Evolutionary conservation across 768 basidiomycete species (phyloP).

Genomic region (Collybiopsis confluens): DNA sequence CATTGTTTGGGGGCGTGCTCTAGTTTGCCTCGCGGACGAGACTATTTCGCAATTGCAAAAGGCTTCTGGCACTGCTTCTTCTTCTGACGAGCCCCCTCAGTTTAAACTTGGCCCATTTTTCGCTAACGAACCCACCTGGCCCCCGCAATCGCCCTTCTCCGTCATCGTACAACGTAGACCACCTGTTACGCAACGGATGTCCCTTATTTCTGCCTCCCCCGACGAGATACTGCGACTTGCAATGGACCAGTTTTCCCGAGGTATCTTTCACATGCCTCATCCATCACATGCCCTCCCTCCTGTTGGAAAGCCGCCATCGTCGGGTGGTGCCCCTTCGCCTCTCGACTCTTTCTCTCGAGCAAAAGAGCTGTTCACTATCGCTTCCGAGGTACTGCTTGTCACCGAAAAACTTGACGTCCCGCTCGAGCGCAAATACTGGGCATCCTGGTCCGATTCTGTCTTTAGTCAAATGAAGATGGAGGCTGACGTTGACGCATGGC

Average conservation of each 20-base stretch:
- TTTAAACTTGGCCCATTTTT: slow-evolving; percentile 15
- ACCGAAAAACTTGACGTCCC: slow-evolving; percentile 49
- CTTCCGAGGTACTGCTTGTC: slow-evolving; percentile 54
- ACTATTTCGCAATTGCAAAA: slow-evolving; percentile 29
- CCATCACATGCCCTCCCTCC: slow-evolving; percentile 22
- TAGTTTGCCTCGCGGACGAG: slow-evolving; percentile 58
- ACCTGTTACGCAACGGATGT: slow-evolving; percentile 46
- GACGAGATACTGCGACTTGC: slow-evolving; percentile 56
- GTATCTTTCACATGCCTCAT: slow-evolving; percentile 71
- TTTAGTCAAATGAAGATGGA: slow-evolving; percentile 64
- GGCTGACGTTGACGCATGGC: slow-evolving; percentile 48
- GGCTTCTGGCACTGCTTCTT: slow-evolving; percentile 10
- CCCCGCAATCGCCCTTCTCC: slow-evolving; percentile 47
- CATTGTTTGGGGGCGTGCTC: slow-evolving; percentile 61
- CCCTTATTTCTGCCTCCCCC: slow-evolving; percentile 34
- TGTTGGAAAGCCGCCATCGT: slow-evolving; percentile 9
- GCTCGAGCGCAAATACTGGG: slow-evolving; percentile 51
- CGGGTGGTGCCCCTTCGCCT: slow-evolving; percentile 3
- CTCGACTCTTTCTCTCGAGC: slow-evolving; percentile 45
- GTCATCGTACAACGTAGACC: slow-evolving; percentile 44
- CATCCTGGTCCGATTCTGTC: slow-evolving; percentile 55
- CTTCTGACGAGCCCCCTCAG: background rate
- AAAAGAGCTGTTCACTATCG: slow-evolving; percentile 59
- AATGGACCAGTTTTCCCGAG: slow-evolving; percentile 66
- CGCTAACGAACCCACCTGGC: slow-evolving; percentile 43